phyloP scores from a whole-genome alignment of 2,329 filamentous ascomycete species.

The Ophioceras dolichostomum region DNA sequence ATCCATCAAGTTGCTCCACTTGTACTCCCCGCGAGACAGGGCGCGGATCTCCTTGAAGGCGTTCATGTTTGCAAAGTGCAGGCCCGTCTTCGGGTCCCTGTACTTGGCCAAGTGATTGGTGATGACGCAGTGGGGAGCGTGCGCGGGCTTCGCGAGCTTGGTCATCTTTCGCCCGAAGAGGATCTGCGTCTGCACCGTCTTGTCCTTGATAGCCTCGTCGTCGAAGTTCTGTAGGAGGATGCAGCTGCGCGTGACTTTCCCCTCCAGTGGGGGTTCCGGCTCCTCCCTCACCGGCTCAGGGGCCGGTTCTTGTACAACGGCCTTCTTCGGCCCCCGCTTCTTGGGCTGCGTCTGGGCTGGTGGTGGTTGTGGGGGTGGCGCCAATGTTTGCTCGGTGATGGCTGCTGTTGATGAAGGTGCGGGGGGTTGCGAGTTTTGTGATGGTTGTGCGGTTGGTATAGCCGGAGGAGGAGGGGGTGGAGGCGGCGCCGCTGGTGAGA shows the following conservation, averaged over 20 bases:
- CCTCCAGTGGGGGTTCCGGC: conserved; percentile 22
- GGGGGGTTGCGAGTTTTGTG: background rate
- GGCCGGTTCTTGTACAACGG: conserved; percentile 2
- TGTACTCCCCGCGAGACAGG: conserved; percentile 59
- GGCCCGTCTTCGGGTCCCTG: conserved; percentile 70
- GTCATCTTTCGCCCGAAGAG: conserved; percentile 48
- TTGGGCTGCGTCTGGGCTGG: background rate
- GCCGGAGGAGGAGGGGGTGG: background rate
- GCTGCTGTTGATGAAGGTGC: background rate
- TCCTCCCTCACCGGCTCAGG: conserved; percentile 12
- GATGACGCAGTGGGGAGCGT: conserved; percentile 59
- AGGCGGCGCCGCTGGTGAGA: background rate
- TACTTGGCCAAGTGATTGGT: conserved; percentile 74
- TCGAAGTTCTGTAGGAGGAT: conserved; percentile 50
- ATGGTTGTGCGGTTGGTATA: background rate
- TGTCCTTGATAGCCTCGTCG: conserved; percentile 41
- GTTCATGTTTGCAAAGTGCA: conserved; percentile 67
- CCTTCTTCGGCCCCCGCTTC: background rate
- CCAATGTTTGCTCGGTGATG: background rate
- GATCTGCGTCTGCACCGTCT: conserved; percentile 43
- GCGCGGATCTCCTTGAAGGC: conserved; percentile 76
- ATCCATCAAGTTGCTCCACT: conserved; percentile 71
- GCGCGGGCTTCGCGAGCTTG: conserved; percentile 39
- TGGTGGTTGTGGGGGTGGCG: background rate
- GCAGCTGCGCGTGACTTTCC: conserved; percentile 43